Base-by-base conservation (phyloP, 208 protist species). In the Trypanosoma platydactyli region DNA sequence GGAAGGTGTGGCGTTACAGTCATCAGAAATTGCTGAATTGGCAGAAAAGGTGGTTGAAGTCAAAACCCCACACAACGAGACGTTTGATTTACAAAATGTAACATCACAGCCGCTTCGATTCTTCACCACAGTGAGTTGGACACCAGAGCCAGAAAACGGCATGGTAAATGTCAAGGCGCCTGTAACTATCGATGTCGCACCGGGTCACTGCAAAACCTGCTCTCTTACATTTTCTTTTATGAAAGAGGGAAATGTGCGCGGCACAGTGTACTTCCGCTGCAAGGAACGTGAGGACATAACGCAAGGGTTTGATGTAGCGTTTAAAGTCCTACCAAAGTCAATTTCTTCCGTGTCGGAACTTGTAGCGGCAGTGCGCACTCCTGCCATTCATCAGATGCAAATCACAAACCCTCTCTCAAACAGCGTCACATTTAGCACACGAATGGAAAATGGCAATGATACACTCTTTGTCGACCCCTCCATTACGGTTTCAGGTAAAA, bases 331-430 rank as follows among this genome's bases (percentile, higher is more conserved):
- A 66, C 54, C 51, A 51, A 82, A 51, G 27, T 77, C 11, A 44
- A 71, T 44, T 53, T 78, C 22, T 42, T 75, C 67, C 15, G 71
- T 67, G 38, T 71, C 96, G 29, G 81, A 91, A 48, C 76, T 99
- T 55, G 73, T 78, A 15, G 81, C 96, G 1, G 46, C 79, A 1
- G 83, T 97, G 42, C 91, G 97, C n/a, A 79, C 78, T 60, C n/a
- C 56, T 38, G 72, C 88, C 9, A 73, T 65, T 44, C 77, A 97
- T 61, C 72, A 67, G 35, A 74, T 98, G 22, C 56, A 76, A 0
- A 61, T 99, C 53, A 82, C 77, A 33, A 99, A 98, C 80, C 94
- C 94, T 12, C 83, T 98, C 1, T 49, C 59, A 3, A 87, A 87
- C 64, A 70, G 80, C 12, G 87, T 91, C 30, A 84, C 68, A 9